Base-by-base conservation (phyloP, 495 filamentous ascomycete species). In the Talaromyces nanjingensis region DNA sequence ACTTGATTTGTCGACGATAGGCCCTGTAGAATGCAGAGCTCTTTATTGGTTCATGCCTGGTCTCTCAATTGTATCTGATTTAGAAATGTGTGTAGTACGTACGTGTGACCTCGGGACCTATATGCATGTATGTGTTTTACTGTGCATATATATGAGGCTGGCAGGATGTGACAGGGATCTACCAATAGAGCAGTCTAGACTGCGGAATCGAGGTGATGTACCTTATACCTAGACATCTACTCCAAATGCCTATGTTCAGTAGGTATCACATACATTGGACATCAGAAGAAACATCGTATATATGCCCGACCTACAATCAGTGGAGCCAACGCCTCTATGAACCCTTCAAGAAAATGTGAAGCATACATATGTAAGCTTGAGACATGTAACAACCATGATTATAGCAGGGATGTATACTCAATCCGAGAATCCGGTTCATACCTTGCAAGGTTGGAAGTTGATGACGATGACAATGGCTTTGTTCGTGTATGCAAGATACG, bases 401-500 rank as follows among this genome's bases (percentile, higher is more conserved):
- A 42, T 42, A 42, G 14, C 14, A 3, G 37, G 37, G 37, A 42
- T 16, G 4, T 42, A 6, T 42, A 0, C 4, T 42, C 37, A 42
- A 16, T 42, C 9, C 37, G 2, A 16, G 4, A 42, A 42, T 16
- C 14, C 37, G 5, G 18, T 7, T 49, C 45, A 20, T 49, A 49
- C 16, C 18, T 20, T 20, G 1, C n/a, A 20, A 20, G 11, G 6
- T 31, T 31, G 29, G 29, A 27, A 27, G 22, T 1, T 24, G 22
- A 27, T 47, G 42, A 55, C 5, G 18, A 55, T 55, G 11, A 29
- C 24, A 55, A 55, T 55, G 22, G 52, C 22, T 14, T 55, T 55
- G 52, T 55, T 29, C 52, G 22, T 55, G 22, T 29, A 55, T 55
- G 52, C 61, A 68, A 42, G 20, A 49, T 20, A 42, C 37, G 14